Conservation (phyloP, 176 grass and related monocot species). For the Zea luxurians region DNA sequence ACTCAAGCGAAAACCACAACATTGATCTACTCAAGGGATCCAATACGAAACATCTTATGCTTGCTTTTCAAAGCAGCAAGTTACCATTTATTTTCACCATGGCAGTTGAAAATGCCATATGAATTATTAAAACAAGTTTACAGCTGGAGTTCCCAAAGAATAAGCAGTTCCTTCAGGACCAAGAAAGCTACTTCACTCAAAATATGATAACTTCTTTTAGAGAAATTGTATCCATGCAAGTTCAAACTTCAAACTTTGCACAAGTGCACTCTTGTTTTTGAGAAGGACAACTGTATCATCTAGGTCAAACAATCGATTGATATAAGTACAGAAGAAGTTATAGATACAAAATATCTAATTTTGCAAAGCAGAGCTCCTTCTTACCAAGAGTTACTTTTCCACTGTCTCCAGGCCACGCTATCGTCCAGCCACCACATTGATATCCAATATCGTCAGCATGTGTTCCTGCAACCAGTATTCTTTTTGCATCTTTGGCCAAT, state of each 20-base stretch:
- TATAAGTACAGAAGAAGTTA: neutral
- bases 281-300: neutral
- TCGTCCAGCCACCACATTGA: slow-evolving; percentile 96
- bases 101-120: neutral
- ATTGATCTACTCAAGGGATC: neutral
- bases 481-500: slow-evolving; percentile 71
- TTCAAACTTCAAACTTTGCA: slow-evolving; percentile 14
- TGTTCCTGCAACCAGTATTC: slow-evolving; percentile 69
- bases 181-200: slow-evolving; percentile 1
- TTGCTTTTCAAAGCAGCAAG: slow-evolving; percentile 3
- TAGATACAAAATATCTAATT: neutral
- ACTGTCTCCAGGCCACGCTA: slow-evolving; percentile 70
- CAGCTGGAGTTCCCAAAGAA: neutral
- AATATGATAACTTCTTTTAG: neutral
- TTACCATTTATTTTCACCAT: slow-evolving; percentile 4
- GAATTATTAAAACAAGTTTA: slow-evolving; percentile 5
- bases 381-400: slow-evolving; percentile 77
- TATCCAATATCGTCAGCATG: slow-evolving; percentile 91
- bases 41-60: slow-evolving; percentile 15
- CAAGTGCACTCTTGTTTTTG: neutral
- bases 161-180: slow-evolving; percentile 17
- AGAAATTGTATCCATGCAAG: neutral
- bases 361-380: neutral
- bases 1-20: neutral
- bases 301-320: neutral